Percentiles rank a stretch among this genome's conserved stretches.
Evolutionary conservation across 2,329 filamentous ascomycete genomes (phyloP).

Genomic region (Ascochyta viciae-villosae): DNA sequence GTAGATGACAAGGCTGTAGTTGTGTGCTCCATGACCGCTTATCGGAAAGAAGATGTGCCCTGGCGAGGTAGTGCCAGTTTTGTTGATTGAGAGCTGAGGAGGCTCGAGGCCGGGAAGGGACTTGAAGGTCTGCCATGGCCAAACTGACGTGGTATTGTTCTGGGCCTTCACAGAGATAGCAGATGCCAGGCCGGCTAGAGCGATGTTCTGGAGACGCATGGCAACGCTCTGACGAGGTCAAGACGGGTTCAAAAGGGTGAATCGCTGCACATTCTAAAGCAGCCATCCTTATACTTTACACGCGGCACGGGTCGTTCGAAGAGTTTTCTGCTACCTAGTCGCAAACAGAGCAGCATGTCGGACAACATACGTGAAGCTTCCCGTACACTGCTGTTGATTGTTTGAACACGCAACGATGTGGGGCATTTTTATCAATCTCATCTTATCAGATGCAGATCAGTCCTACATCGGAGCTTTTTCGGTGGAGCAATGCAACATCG

Average conservation of each 20-base stretch:
- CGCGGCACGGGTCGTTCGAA: background rate
- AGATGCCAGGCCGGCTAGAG: background rate
- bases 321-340: background rate
- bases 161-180: background rate
- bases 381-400: background rate
- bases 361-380: background rate
- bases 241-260: background rate
- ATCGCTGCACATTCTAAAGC: background rate
- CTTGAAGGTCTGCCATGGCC: constrained; percentile 20
- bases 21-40: constrained; percentile 10
- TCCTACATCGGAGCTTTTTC: constrained; percentile 1
- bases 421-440: background rate
- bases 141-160: background rate
- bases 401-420: background rate
- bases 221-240: background rate
- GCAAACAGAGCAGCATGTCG: background rate
- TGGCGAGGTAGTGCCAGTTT: constrained; percentile 2
- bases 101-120: constrained; percentile 12
- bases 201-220: background rate
- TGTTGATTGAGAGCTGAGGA: constrained; percentile 12
- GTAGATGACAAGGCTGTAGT: constrained; percentile 16
- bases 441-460: constrained; percentile 2
- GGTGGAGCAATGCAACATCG: background rate
- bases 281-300: background rate
- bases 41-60: constrained; percentile 13